Conservation (phyloP, 2,329 filamentous ascomycete species). For the Aspergillus jensenii region DNA sequence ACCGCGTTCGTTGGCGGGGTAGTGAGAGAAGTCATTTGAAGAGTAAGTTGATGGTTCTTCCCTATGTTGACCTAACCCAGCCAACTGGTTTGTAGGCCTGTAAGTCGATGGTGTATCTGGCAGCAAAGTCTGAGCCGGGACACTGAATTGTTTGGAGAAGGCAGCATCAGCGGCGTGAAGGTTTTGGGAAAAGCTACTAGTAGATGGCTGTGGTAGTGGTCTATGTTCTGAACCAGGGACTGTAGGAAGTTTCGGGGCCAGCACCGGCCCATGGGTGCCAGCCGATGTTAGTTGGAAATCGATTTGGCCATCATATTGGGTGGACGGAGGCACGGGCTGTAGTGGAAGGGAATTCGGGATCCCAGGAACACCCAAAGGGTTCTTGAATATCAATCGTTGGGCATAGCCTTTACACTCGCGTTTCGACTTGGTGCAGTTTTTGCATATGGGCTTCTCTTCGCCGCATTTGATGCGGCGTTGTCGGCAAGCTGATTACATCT, state of each 20-base stretch:
- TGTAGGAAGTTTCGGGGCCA: conserved; percentile 33
- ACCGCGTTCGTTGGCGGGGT: background rate
- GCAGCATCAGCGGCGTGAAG: conserved; percentile 6
- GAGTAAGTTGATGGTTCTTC: background rate
- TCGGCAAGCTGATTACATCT: conserved; percentile 67
- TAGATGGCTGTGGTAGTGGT: conserved; percentile 6
- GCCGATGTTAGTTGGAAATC: conserved; percentile 28
- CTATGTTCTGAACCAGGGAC: conserved; percentile 13
- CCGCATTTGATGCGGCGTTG: conserved; percentile 97
- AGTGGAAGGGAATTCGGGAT: conserved; percentile 22
- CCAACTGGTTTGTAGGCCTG: background rate
- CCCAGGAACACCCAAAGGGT: conserved; percentile 37
- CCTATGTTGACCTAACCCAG: background rate
- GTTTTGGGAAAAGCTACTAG: background rate
- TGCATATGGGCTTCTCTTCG: conserved; percentile 63
- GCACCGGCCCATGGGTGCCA: conserved; percentile 32
- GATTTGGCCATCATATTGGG: conserved; percentile 21
- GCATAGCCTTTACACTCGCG: conserved; percentile 46
- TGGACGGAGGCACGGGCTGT: conserved; percentile 17
- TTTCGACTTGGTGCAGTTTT: conserved; percentile 49
- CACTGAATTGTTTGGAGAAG: conserved; percentile 20
- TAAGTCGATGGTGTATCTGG: background rate
- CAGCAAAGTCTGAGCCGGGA: conserved; percentile 8
- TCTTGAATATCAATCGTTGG: conserved; percentile 43
- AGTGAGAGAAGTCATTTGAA: background rate